Evolutionary conservation across 306 rosid species (phyloP).

Genomic region (Herpetospermum pedunculosum): DNA sequence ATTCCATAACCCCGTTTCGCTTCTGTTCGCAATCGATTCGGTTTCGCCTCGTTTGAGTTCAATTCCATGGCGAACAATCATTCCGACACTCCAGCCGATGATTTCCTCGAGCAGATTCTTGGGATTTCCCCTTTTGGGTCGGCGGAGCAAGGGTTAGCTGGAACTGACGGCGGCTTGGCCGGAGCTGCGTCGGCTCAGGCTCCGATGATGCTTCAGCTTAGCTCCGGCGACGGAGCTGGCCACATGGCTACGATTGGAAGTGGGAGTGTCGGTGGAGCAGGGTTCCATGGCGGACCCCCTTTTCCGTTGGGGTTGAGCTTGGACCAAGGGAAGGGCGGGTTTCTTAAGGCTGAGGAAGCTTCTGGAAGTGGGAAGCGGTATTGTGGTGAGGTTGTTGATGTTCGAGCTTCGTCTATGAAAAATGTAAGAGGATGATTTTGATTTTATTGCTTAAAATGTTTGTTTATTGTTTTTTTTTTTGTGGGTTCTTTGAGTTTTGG

Average conservation of each 20-base stretch:
- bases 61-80: slow-evolving; percentile 64
- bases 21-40: background rate
- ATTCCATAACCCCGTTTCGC: background rate
- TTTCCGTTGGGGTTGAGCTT: slow-evolving; percentile 79
- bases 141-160: slow-evolving; percentile 38
- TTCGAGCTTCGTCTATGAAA: slow-evolving; percentile 42
- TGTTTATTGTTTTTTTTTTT: background rate
- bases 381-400: slow-evolving; percentile 56
- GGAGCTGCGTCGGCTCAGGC: slow-evolving; percentile 23
- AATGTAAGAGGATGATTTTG: slow-evolving; percentile 35
- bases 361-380: slow-evolving; percentile 77
- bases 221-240: slow-evolving; percentile 48
- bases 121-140: slow-evolving; percentile 58
- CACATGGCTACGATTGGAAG: slow-evolving; percentile 34
- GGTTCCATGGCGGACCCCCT: slow-evolving; percentile 44
- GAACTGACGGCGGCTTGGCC: slow-evolving; percentile 30
- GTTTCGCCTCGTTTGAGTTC: background rate
- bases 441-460: background rate
- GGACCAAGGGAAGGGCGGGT: slow-evolving; percentile 70
- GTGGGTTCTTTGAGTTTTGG: slow-evolving; percentile 4
- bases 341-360: slow-evolving; percentile 71
- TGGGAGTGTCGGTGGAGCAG: slow-evolving; percentile 20
- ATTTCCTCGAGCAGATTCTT: slow-evolving; percentile 87
- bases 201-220: slow-evolving; percentile 79
- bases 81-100: slow-evolving; percentile 63